These are phyloP conservation scores for Fusarium abutilonis DNA, from an alignment of 2,329 filamentous ascomycete genomes.

Conservation along the genomic window DNA sequence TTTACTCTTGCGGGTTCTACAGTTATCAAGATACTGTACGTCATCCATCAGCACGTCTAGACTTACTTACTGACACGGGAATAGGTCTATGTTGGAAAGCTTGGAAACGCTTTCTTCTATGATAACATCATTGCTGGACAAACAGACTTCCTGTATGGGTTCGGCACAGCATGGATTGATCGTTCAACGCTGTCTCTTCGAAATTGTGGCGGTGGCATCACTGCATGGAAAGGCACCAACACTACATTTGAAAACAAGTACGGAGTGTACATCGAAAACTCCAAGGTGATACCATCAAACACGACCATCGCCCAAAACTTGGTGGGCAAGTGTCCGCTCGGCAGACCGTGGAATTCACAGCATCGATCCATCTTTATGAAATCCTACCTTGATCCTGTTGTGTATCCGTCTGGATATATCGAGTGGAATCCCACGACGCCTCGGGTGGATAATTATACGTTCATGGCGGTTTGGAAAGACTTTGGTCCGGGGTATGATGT, in stretches of 20 bases:
- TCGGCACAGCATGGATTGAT: conserved; percentile 71
- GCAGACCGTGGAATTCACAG: conserved; percentile 69
- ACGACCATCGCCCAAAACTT: conserved; percentile 50
- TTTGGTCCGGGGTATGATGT: conserved; percentile 64
- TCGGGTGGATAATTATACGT: conserved; percentile 54
- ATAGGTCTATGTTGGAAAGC: conserved; percentile 71
- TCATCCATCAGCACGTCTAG: no score
- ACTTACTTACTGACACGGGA: conserved; percentile 31
- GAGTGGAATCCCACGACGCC: conserved; percentile 9
- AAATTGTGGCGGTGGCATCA: conserved; percentile 72
- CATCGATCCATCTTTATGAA: conserved; percentile 67
- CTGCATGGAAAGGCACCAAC: conserved; percentile 72
- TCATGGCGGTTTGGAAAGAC: conserved; percentile 65
- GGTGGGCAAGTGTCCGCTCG: conserved; percentile 63
- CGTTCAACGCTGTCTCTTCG: conserved; percentile 64
- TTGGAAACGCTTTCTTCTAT: conserved; percentile 73
- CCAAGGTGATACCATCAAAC: conserved; percentile 65
- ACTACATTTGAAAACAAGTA: conserved; percentile 74
- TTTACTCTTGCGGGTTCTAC: conserved; percentile 73
- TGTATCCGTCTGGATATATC: conserved; percentile 64
- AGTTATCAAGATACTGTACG: conserved; percentile 73
- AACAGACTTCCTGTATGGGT: conserved; percentile 75
- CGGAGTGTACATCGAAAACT: conserved; percentile 70
- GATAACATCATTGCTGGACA: conserved; percentile 69
- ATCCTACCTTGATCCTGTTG: conserved; percentile 64